Evolutionary conservation across 2,329 filamentous ascomycete species (phyloP).

Genomic region (Stachybotrys chlorohalonatus): DNA sequence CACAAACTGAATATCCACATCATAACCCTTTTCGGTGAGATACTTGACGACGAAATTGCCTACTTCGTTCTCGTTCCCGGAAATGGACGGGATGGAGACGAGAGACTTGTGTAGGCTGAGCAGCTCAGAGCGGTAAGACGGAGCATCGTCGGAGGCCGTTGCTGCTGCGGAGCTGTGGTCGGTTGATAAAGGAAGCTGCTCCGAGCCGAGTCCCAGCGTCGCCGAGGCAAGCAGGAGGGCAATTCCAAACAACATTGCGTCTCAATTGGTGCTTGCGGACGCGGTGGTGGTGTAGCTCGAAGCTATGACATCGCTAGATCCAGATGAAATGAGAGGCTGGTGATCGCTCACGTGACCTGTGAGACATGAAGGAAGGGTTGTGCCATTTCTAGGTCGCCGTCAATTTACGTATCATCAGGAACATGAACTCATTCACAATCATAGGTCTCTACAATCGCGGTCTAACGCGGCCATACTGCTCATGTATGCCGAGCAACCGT

Average conservation of each 20-base stretch:
- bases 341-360: neutral
- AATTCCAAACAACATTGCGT: neutral
- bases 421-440: too few species aligned
- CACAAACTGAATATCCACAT: conserved; percentile 32
- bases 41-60: conserved; percentile 61
- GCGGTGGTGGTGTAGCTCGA: neutral
- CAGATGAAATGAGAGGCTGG: neutral
- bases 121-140: conserved; percentile 39
- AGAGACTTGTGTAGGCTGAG: conserved; percentile 67
- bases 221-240: neutral
- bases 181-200: neutral
- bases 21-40: conserved; percentile 41
- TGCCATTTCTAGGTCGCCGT: too few species aligned
- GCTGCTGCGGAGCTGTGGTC: neutral
- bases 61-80: conserved; percentile 57
- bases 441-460: too few species aligned
- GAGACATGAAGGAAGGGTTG: too few species aligned
- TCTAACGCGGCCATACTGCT: too few species aligned
- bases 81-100: conserved; percentile 65
- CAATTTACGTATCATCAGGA: too few species aligned
- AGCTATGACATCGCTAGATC: neutral
- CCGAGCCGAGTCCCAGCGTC: neutral
- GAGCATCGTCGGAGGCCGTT: conserved; percentile 10
- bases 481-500: too few species aligned
- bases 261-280: neutral